Evolutionary conservation across 768 basidiomycete species (phyloP), one percentile per base, ranked within the genome.

Genomic region (Hygrocybe punicea): DNA sequence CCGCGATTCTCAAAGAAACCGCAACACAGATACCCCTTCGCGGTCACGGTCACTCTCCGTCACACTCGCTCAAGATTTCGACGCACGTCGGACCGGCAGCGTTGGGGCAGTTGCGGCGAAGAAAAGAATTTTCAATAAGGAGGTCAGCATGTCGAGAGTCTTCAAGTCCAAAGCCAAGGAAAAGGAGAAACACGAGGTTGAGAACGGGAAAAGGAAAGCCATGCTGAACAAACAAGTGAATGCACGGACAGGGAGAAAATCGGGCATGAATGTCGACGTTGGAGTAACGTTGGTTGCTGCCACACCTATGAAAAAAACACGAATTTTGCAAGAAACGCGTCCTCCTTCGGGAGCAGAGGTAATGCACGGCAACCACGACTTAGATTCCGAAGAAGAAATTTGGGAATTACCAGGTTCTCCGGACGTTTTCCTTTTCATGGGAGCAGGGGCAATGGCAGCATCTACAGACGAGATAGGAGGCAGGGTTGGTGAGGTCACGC

Each of bases 71-170:
- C 82, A 84, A 59, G 87, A 89, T 61, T 70, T 72, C 51, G 79
- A 78, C 58, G 64, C 75, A 62, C 73, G 64, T 48, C 75, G 69
- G 7, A 69, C 68, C 3, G 68, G 66, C 4, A 73, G 71, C 29
- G 68, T 67, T 25, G 67, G 67, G 1, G 64, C 70, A n/a, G 66
- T 66, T 1, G 67, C 68, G 13, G 45, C 59, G 21, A 82, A 82
- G 64, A 82, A 81, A 59, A 78, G 81, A 9, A 71, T 80, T 1
- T 70, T 89, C n/a, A 84, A 78, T 57, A 79, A 86, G 33, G 87
- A 91, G 66, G 77, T 90, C 60, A 90, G 86, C 70, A 91, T 91
- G 89, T 84, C 84, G 16, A 79, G 87, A 33, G 79, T 72, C 21
- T 89, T 89, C 71, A 88, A 84, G 64, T 72, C 73, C 23, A 77